Conservation (phyloP, 768 basidiomycete genomes). For the Sporobolomyces pararoseus region DNA sequence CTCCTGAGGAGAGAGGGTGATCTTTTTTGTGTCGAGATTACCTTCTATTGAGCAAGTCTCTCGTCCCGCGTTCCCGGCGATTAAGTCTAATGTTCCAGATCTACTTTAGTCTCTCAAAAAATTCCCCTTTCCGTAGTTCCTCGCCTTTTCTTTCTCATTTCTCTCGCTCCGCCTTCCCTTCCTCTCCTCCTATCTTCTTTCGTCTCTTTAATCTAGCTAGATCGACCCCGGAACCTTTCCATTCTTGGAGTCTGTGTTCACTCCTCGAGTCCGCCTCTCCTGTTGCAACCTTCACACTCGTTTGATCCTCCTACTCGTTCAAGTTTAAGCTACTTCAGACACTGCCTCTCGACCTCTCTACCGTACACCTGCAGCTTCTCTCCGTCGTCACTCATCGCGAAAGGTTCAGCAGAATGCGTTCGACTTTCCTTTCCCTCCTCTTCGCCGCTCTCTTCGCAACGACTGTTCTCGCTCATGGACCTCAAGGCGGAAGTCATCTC, state of each 20-base stretch:
- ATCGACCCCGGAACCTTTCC: too few relatives aligned
- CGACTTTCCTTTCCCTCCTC: conserved; percentile 12
- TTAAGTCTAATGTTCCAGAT: too few relatives aligned
- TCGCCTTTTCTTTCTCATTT: background rate
- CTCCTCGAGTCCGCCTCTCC: background rate
- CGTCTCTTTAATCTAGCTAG: too few relatives aligned
- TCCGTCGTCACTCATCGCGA: background rate
- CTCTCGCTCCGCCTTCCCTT: background rate
- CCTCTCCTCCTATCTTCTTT: background rate
- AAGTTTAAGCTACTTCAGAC: too few relatives aligned
- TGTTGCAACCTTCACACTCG: background rate
- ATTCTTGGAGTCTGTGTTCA: background rate
- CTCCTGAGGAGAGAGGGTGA: too few relatives aligned
- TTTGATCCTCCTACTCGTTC: background rate
- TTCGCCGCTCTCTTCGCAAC: conserved; percentile 11
- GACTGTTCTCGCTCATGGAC: conserved; percentile 13
- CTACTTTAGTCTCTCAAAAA: too few relatives aligned
- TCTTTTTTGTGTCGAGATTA: too few relatives aligned
- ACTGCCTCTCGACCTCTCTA: too few relatives aligned
- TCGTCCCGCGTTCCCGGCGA: too few relatives aligned
- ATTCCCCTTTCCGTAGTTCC: background rate
- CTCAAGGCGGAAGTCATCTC: conserved; percentile 1
- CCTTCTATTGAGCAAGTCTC: too few relatives aligned
- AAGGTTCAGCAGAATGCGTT: conserved; percentile 28
- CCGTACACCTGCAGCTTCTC: background rate